Evolutionary conservation across 495 filamentous ascomycete genomes (phyloP), one percentile per base, ranked within the genome.

Genomic region (Pyrenula massariospora): DNA sequence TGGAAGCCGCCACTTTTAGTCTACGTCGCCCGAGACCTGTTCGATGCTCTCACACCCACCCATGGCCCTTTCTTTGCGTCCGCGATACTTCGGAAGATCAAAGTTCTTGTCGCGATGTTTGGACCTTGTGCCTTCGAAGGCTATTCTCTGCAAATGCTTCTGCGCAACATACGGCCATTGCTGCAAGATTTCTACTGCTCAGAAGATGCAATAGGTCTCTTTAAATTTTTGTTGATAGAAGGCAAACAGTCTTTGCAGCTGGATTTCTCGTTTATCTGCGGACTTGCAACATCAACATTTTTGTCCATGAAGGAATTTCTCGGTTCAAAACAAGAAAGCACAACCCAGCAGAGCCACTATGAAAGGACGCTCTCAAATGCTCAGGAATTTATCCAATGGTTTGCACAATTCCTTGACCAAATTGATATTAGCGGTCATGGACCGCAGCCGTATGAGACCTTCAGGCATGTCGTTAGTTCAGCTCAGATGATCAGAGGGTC

Each of bases 101-200:
- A 90, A 53, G 81, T 95, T 22, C 67, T 97, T 12, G 76, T 96
- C 21, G 88, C 82, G 53, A 67, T 97, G 58, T 84, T 89, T 49
- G 90, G 89, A 8, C 63, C 76, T 19, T 74, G 81, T 19, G 88
- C 87, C 23, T 71, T 86, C 48, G 69, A 81, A 52, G 85, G 84
- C 1, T 97, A 96, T 68, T 87, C 89, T 3, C 69, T 97, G n/a
- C 89, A 97, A 64, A 94, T 96, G 90, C 72, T 91, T 0, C 73
- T 97, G 22, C 86, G 90, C 62, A 82, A 88, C 2, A 76, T 97
- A 48, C 76, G 84, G 19, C 84, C 85, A 1, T 95, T 88, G 59
- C 74, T 96, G 20, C 80, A 82, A 1, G 88, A 96, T 62, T 71
- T 81, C 1, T 82, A 91, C 63, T 97, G 91, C 66, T 86, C 91